These are phyloP conservation scores for Tulasnella sp. DNA, from an alignment of 768 basidiomycete species.

Conservation along the genomic window DNA sequence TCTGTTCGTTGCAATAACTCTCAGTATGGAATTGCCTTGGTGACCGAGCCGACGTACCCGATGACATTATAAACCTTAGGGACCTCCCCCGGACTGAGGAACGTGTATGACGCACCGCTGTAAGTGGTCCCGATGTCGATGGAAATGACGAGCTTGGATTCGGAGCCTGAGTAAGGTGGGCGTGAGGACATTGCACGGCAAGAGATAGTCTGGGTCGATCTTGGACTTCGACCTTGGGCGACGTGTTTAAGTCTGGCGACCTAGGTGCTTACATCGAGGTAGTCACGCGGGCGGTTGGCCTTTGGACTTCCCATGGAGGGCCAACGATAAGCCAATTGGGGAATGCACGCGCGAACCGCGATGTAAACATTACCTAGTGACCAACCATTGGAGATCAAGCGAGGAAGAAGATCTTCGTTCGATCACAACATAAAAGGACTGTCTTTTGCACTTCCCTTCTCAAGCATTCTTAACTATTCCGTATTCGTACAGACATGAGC, in stretches of 20 bases:
- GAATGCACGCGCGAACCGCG: not conserved
- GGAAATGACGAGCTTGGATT: conserved; percentile 19
- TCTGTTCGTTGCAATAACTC: not conserved
- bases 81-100: conserved; percentile 13
- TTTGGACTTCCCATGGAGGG: not conserved
- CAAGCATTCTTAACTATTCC: no score
- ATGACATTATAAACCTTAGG: conserved; percentile 12
- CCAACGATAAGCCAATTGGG: not conserved
- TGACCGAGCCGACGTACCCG: not conserved
- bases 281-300: not conserved
- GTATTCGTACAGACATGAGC: no score
- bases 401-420: no score
- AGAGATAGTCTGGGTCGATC: not conserved
- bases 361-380: not conserved
- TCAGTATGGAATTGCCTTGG: not conserved
- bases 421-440: no score
- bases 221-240: no score
- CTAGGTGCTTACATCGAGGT: not conserved
- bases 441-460: no score
- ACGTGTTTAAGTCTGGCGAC: not conserved
- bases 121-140: conserved; percentile 24
- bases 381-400: no score
- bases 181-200: not conserved
- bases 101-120: conserved; percentile 23
- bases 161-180: not conserved